phyloP scores from a whole-genome alignment of 768 basidiomycete genomes.

The Boletus patriciae region DNA sequence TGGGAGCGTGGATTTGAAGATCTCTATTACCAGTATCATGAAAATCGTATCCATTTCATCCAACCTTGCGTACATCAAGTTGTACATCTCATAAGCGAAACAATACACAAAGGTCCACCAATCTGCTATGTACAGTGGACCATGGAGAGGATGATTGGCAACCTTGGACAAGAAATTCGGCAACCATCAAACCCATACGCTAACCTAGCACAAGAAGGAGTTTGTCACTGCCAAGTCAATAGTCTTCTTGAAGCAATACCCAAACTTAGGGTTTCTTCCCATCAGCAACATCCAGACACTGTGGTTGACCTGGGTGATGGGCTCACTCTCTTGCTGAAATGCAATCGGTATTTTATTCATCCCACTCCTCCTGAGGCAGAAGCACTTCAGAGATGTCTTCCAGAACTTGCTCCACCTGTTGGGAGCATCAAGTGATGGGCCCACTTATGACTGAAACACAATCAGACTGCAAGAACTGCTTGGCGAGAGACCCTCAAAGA shows the following conservation, averaged over 20 bases:
- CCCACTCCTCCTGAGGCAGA: background rate
- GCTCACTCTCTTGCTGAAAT: background rate
- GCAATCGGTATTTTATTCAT: background rate
- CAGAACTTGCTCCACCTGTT: background rate
- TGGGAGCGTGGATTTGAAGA: background rate
- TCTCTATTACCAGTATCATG: background rate
- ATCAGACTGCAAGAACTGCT: conserved; percentile 12
- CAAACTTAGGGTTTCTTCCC: too few species aligned
- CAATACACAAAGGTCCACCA: background rate
- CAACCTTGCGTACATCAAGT: background rate
- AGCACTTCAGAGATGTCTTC: background rate
- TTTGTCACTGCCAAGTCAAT: too few species aligned
- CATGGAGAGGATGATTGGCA: too few species aligned
- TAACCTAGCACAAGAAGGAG: too few species aligned
- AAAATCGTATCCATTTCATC: background rate
- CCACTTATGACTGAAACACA: conserved; percentile 19
- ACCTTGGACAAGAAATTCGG: too few species aligned
- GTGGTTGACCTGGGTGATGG: too few species aligned
- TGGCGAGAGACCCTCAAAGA: background rate
- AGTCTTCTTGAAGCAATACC: too few species aligned
- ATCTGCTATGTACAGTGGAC: too few species aligned
- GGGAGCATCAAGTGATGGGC: conserved; percentile 16
- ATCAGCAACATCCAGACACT: too few species aligned
- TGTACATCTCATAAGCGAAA: background rate
- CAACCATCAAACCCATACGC: too few species aligned